phyloP scores from a whole-genome alignment of 495 filamentous ascomycete species.

The Penicillium verhagenii region DNA sequence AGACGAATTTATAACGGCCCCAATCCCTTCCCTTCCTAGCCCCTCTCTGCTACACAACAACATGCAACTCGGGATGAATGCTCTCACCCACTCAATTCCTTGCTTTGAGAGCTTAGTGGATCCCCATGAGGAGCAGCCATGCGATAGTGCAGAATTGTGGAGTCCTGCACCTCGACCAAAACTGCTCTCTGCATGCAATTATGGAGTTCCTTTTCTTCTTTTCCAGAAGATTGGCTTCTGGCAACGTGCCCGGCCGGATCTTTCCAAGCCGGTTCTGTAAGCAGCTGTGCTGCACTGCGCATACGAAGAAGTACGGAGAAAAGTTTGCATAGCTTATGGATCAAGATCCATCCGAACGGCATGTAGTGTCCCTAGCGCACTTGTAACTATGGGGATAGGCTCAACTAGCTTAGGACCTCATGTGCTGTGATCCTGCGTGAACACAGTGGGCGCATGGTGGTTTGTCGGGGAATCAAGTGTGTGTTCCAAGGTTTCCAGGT shows the following conservation, averaged over 20 bases:
- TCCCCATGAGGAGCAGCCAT: slow-evolving; percentile 2
- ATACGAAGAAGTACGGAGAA: background rate
- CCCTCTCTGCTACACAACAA: background rate
- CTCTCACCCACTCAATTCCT: background rate
- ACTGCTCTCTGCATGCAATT: background rate
- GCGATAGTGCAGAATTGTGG: slow-evolving; percentile 18
- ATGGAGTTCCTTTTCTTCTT: background rate
- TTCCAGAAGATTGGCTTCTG: background rate
- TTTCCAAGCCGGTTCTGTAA: too few species aligned
- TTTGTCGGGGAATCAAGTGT: background rate
- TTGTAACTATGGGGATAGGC: background rate
- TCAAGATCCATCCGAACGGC: slow-evolving; percentile 1
- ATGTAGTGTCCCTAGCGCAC: background rate
- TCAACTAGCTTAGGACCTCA: slow-evolving; percentile 1
- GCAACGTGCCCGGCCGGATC: background rate
- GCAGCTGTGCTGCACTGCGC: background rate
- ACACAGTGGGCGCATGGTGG: background rate
- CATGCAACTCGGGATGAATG: background rate
- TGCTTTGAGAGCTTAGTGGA: slow-evolving; percentile 3
- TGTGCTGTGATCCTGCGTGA: background rate
- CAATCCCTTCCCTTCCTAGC: background rate
- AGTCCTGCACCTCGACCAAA: slow-evolving; percentile 12
- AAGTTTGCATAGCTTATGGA: background rate
- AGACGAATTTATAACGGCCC: background rate
- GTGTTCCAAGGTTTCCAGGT: too few species aligned